phyloP scores from a whole-genome alignment of 1,284 basidiomycete species.

The Wallemia mellicola region DNA sequence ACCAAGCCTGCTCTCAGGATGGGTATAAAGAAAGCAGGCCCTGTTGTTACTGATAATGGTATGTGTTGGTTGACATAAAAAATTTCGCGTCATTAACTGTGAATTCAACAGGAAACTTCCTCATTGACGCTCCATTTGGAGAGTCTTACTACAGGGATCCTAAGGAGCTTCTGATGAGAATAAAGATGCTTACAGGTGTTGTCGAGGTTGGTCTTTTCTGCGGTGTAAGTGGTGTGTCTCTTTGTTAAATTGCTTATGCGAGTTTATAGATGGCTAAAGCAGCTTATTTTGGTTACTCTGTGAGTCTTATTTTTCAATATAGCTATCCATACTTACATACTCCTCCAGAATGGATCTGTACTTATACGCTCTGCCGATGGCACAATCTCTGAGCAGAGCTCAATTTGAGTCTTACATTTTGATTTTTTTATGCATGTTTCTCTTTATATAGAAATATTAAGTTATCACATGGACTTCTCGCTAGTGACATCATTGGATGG shows the following conservation, averaged over 20 bases:
- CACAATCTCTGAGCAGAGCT: neutral
- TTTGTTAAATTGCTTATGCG: slow-evolving; percentile 14
- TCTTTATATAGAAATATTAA: neutral
- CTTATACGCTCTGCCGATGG: neutral
- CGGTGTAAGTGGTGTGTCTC: slow-evolving; percentile 61
- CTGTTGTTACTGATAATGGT: slow-evolving; percentile 91
- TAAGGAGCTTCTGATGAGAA: slow-evolving; percentile 7
- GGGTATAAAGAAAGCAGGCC: slow-evolving; percentile 32
- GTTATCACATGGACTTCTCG: no score
- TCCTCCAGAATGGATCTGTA: neutral
- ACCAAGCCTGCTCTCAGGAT: slow-evolving; percentile 42
- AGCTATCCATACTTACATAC: no score
- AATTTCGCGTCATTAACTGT: neutral
- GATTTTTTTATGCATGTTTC: neutral
- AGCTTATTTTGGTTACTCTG: slow-evolving; percentile 47
- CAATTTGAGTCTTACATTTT: neutral
- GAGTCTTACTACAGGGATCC: slow-evolving; percentile 9
- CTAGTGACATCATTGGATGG: neutral
- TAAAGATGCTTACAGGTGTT: slow-evolving; percentile 59
- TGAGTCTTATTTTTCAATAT: no score
- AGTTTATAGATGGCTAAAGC: slow-evolving; percentile 82
- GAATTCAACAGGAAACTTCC: slow-evolving; percentile 35
- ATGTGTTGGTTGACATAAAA: slow-evolving; percentile 40
- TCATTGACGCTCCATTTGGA: slow-evolving; percentile 71
- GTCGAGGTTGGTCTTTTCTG: slow-evolving; percentile 93